These are phyloP conservation scores for Gamsiella multidivaricata DNA, from an alignment of 192 early-diverging fungal species.

Conservation along the genomic window DNA sequence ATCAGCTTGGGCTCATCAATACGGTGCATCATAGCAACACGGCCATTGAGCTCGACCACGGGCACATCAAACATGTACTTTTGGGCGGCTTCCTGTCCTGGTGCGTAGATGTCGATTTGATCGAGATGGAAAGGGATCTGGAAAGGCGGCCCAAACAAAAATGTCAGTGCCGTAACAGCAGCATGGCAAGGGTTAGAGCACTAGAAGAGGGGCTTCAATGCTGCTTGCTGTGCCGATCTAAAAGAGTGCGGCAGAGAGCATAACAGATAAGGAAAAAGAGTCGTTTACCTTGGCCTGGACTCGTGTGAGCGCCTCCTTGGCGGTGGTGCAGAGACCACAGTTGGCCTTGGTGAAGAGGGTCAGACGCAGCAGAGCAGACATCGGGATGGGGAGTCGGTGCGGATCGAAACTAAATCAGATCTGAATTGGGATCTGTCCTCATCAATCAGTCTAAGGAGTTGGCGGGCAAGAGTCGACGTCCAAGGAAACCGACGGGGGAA, in stretches of 20 bases:
- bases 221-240: too few species aligned
- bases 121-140: slow-evolving; percentile 47
- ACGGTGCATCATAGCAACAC: slow-evolving; percentile 59
- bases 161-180: background rate
- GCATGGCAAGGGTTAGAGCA: background rate
- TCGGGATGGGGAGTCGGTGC: background rate
- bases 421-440: background rate
- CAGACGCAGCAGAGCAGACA: slow-evolving; percentile 37
- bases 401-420: background rate
- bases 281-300: slow-evolving; percentile 58
- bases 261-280: background rate
- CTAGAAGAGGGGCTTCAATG: too few species aligned
- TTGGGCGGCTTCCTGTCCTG: slow-evolving; percentile 42
- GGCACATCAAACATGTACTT: slow-evolving; percentile 69
- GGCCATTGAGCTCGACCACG: slow-evolving; percentile 60
- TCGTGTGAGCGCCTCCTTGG: slow-evolving; percentile 55
- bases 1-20: slow-evolving; percentile 56
- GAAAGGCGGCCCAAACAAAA: too few species aligned
- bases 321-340: slow-evolving; percentile 62
- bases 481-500: too few species aligned
- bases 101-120: slow-evolving; percentile 51
- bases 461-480: too few species aligned
- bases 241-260: too few species aligned
- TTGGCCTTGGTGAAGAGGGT: slow-evolving; percentile 62
- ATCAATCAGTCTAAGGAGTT: too few species aligned